Percentiles rank a stretch among this genome's conserved stretches.
phyloP scores from a whole-genome alignment of 2,329 filamentous ascomycete genomes.

The Huntiella savannae region DNA sequence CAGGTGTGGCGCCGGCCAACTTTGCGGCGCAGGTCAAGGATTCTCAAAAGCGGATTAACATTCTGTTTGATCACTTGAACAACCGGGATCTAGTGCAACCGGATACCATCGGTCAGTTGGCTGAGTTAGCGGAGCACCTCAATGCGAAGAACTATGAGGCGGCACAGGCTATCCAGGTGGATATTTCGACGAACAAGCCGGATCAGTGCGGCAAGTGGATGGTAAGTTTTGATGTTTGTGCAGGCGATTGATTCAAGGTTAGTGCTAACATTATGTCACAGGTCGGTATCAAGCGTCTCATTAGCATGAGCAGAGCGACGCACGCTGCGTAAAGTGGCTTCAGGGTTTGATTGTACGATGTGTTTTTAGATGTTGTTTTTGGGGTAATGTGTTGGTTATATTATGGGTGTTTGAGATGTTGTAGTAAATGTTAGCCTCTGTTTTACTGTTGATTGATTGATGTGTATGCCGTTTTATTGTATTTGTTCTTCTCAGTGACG shows the following conservation, averaged over 20 bases:
- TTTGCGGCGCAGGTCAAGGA: slow-evolving; percentile 84
- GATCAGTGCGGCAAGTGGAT: slow-evolving; percentile 77
- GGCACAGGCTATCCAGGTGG: slow-evolving; percentile 50
- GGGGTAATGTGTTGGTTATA: not conserved
- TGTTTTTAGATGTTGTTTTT: not conserved
- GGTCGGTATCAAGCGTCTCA: slow-evolving; percentile 58
- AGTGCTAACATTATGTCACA: slow-evolving; percentile 25
- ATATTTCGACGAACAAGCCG: slow-evolving; percentile 57
- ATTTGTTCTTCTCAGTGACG: too few species aligned
- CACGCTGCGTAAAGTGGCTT: slow-evolving; percentile 14
- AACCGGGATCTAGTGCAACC: slow-evolving; percentile 78
- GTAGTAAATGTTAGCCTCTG: not conserved
- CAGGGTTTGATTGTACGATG: not conserved
- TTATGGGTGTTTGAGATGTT: not conserved
- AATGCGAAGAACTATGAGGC: slow-evolving; percentile 49
- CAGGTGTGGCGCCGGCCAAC: slow-evolving; percentile 63
- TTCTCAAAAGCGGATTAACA: slow-evolving; percentile 76
- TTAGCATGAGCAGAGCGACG: slow-evolving; percentile 63
- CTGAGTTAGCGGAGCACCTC: slow-evolving; percentile 44
- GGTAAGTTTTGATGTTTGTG: slow-evolving; percentile 33
- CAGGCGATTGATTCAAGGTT: not conserved
- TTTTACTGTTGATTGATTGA: not conserved
- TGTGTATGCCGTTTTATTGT: not conserved
- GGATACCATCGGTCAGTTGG: slow-evolving; percentile 52
- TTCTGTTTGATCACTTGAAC: slow-evolving; percentile 94